These are phyloP conservation scores for Fusarium sacchari DNA, from an alignment of 2,329 filamentous ascomycete species.

Conservation along the genomic window DNA sequence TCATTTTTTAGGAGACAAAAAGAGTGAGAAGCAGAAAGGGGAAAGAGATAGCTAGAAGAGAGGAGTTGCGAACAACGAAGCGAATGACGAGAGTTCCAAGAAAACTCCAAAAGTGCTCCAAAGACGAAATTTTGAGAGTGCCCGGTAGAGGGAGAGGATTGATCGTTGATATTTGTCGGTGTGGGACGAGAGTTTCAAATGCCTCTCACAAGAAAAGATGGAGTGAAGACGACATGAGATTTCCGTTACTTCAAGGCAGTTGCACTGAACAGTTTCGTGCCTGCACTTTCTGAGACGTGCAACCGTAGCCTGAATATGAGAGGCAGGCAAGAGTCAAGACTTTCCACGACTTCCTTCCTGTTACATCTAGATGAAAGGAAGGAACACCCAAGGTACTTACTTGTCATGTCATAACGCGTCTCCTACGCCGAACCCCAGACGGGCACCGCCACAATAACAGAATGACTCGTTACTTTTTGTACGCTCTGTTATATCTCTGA, in stretches of 20 bases:
- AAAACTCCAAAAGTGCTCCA: slow-evolving; percentile 34
- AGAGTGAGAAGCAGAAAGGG: not conserved
- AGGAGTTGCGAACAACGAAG: not conserved
- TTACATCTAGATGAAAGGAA: not conserved
- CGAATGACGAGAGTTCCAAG: slow-evolving; percentile 29
- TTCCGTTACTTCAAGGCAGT: slow-evolving; percentile 15
- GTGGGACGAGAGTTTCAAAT: slow-evolving; percentile 25
- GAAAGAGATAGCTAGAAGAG: not conserved
- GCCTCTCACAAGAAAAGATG: slow-evolving; percentile 4
- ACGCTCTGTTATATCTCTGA: slow-evolving; percentile 3
- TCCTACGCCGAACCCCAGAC: not conserved
- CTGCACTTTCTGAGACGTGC: not conserved
- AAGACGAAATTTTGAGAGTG: not conserved
- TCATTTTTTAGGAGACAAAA: slow-evolving; percentile 15
- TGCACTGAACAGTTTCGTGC: not conserved
- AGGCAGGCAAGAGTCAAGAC: not conserved
- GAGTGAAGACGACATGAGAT: not conserved
- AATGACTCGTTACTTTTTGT: not conserved
- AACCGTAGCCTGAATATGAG: slow-evolving; percentile 3
- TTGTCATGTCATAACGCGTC: not conserved
- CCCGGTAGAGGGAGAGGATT: slow-evolving; percentile 5
- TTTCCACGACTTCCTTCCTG: not conserved
- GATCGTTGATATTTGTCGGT: not conserved
- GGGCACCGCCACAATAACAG: not conserved
- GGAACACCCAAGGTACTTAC: not conserved